Evolutionary conservation across 108 stramenopile species (phyloP), one percentile per base, ranked within the genome.

Genomic region (Nitzschia palea): DNA sequence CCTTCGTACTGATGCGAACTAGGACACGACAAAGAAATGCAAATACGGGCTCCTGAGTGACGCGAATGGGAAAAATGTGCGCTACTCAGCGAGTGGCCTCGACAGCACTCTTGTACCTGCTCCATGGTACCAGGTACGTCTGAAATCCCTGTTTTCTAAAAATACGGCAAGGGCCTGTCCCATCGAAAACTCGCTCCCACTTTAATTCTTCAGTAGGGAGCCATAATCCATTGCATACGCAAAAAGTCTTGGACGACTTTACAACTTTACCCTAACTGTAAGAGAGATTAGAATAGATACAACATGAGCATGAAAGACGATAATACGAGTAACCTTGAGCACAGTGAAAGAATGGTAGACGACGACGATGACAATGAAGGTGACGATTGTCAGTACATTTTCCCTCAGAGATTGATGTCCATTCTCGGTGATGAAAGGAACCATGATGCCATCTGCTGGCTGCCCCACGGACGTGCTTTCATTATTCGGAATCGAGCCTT

Each of bases 401-500:
- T 81, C 47, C 80, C 80, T 1, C 75, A 81, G 54, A 37, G 80
- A 62, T 70, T 89, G 10, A 84, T 89, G 79, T 66, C 80, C 15
- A 60, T 86, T 50, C 82, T 90, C 6, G 55, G 71, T 20, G 82
- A 86, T 43, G 64, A 66, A 17, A 47, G 62, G 28, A 58, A 82
- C 22, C 47, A 71, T 10, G 84, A 86, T 25, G 69, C 82, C 0
- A 72, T 90, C 43, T 73, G 72, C 31, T 90, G 89, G 89, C 70
- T 86, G 2, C 75, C 83, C 5, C 77, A 81, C 45, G 86, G 89
- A 8, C 76, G 71, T 3, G 82, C 82, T 14, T 90, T 90, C 74
- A 83, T 80, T 55, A 85, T 90, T 22, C 68, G 82, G 14, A 83
- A 86, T 62, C 83, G 85, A 48, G 71, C 73, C 31, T 68, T 71